These are phyloP conservation scores for Eucalyptus tenuipes DNA, from an alignment of 345 rosid species.

Conservation along the genomic window DNA sequence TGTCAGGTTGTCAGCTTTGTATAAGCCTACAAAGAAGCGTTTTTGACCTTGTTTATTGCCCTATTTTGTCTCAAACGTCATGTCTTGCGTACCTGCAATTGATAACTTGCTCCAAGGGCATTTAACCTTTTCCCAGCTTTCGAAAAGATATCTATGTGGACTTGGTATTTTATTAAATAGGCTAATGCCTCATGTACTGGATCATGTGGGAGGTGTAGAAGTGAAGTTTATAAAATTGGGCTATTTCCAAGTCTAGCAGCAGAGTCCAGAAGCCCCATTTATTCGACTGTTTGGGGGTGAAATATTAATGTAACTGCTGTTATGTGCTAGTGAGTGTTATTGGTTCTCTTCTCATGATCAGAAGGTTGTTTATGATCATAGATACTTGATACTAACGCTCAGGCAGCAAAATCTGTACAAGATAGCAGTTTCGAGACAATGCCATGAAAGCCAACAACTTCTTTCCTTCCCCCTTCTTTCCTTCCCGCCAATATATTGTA, in stretches of 20 bases:
- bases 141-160: too few relatives aligned
- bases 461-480: not conserved
- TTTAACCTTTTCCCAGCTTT: not conserved
- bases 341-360: not conserved
- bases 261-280: not conserved
- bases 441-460: not conserved
- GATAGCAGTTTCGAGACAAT: not conserved
- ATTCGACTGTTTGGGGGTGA: not conserved
- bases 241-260: not conserved
- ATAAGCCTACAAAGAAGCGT: not conserved
- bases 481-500: not conserved
- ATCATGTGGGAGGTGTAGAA: not conserved
- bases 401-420: not conserved
- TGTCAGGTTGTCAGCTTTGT: not conserved
- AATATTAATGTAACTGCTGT: not conserved
- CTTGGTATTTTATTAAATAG: too few relatives aligned
- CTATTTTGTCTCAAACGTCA: fast-evolving
- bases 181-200: not conserved
- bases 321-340: not conserved
- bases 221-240: not conserved
- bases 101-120: not conserved
- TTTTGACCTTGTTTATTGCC: fast-evolving
- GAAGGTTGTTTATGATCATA: not conserved
- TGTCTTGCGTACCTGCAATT: not conserved
- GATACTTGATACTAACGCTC: not conserved